A percentile compares a stretch with the other conserved stretches of the same genome.
phyloP scores from a whole-genome alignment of 768 basidiomycete species.

The Strobilomyces dryophilus region DNA sequence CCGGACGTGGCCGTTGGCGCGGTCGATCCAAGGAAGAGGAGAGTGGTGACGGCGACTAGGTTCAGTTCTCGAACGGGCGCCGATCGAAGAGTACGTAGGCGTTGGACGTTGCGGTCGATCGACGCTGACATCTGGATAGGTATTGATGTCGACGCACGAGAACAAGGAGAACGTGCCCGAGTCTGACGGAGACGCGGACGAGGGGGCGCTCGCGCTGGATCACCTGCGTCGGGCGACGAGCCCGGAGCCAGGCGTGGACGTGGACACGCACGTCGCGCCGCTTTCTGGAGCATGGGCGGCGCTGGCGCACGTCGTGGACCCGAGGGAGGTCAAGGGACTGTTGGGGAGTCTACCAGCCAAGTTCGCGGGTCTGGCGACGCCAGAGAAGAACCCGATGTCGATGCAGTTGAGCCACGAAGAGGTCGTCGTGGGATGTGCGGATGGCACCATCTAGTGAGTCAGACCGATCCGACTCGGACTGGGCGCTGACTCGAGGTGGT shows the following conservation, averaged over 20 bases:
- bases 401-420: conserved; percentile 91
- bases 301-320: conserved; percentile 43
- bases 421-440: conserved; percentile 87
- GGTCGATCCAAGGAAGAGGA: conserved; percentile 76
- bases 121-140: conserved; percentile 37
- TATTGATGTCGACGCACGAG: conserved; percentile 80
- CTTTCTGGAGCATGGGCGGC: conserved; percentile 75
- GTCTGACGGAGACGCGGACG: conserved; percentile 6
- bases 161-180: conserved; percentile 40
- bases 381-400: conserved; percentile 93
- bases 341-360: conserved; percentile 59
- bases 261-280: conserved; percentile 61
- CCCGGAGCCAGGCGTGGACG: conserved; percentile 45
- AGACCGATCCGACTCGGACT: background rate
- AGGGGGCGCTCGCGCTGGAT: conserved; percentile 7
- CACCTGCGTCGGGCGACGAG: conserved; percentile 10
- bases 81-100: conserved; percentile 58
- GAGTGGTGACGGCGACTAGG: conserved; percentile 83
- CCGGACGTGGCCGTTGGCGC: conserved; percentile 89
- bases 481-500: conserved; percentile 11
- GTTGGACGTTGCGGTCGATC: background rate
- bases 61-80: conserved; percentile 84
- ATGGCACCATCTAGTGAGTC: conserved; percentile 86
- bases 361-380: conserved; percentile 75
- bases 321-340: conserved; percentile 47